A percentile compares a stretch with the other conserved stretches of the same genome.
phyloP scores from a whole-genome alignment of 1,139 yeast species.

The Lodderomyces margitis region DNA sequence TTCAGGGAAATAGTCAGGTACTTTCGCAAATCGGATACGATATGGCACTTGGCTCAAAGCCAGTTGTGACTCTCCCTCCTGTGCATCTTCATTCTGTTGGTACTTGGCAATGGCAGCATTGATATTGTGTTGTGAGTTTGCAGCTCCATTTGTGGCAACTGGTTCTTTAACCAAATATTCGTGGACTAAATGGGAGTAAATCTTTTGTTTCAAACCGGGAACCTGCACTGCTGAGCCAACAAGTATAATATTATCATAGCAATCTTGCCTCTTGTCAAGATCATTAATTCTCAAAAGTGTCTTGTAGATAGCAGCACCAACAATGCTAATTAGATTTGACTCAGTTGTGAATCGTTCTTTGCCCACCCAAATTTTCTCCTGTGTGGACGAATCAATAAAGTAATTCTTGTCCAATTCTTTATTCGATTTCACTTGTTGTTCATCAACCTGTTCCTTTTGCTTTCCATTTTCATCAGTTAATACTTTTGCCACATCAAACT shows the following conservation, averaged over 20 bases:
- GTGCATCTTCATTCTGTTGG: slow-evolving; percentile 42
- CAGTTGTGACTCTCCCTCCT: slow-evolving; percentile 24
- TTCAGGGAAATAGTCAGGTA: slow-evolving; percentile 91
- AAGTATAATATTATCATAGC: slow-evolving; percentile 81
- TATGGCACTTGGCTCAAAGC: slow-evolving; percentile 70
- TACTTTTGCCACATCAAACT: slow-evolving; percentile 85
- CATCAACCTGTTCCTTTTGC: slow-evolving; percentile 17
- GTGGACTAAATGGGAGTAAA: slow-evolving; percentile 57
- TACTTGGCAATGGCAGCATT: slow-evolving; percentile 44
- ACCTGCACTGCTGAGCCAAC: slow-evolving; percentile 76
- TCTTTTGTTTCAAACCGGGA: slow-evolving; percentile 72
- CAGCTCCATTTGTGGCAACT: slow-evolving; percentile 21
- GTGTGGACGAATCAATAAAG: slow-evolving; percentile 57
- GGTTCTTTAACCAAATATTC: slow-evolving; percentile 51
- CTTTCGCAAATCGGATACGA: slow-evolving; percentile 61
- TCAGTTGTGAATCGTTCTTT: slow-evolving; percentile 86
- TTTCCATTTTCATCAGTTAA: slow-evolving; percentile 54
- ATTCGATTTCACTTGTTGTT: slow-evolving; percentile 42
- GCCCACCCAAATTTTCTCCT: slow-evolving; percentile 63
- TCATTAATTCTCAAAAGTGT: slow-evolving; percentile 60
- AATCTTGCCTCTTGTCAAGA: slow-evolving; percentile 70
- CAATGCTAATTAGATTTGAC: slow-evolving; percentile 50
- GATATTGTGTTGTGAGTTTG: slow-evolving; percentile 17
- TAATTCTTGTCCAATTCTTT: slow-evolving; percentile 63
- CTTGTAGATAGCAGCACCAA: slow-evolving; percentile 55